Evolutionary conservation across 1,139 yeast genomes (phyloP).

Genomic region (Protomyces lactucae-debilis): DNA sequence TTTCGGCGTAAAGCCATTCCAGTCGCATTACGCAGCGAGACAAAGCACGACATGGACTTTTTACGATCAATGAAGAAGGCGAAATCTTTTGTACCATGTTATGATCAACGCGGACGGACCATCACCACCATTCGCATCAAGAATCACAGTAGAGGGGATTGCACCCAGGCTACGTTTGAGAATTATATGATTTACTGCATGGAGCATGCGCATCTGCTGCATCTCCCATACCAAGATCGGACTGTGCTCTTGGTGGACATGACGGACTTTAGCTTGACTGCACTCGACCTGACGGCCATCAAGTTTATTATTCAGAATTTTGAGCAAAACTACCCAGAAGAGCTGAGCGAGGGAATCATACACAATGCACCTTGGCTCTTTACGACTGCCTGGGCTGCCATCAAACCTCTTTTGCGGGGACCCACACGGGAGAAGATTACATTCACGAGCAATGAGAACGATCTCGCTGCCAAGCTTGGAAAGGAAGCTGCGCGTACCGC

Average conservation of each 20-base stretch:
- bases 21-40: slow-evolving; percentile 13
- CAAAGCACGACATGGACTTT: slow-evolving; percentile 11
- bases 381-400: slow-evolving; percentile 16
- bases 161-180: slow-evolving; percentile 21
- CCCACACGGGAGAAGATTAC: slow-evolving; percentile 19
- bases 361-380: slow-evolving; percentile 26
- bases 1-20: slow-evolving; percentile 13
- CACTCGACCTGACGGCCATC: slow-evolving; percentile 16
- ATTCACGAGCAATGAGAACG: slow-evolving; percentile 9
- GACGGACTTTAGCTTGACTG: slow-evolving; percentile 17
- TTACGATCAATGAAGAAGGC: slow-evolving; percentile 11
- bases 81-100: slow-evolving; percentile 24
- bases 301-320: slow-evolving; percentile 24
- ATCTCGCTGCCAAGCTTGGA: slow-evolving; percentile 18
- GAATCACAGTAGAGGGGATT: slow-evolving; percentile 19
- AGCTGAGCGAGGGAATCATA: slow-evolving; percentile 20
- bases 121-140: slow-evolving; percentile 10
- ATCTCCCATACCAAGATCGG: slow-evolving; percentile 17
- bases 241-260: slow-evolving; percentile 22
- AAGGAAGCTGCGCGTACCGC: slow-evolving; percentile 4
- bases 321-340: slow-evolving; percentile 25
- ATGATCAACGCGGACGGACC: slow-evolving; percentile 20
- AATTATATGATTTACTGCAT: slow-evolving; percentile 14
- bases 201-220: slow-evolving; percentile 21
- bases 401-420: slow-evolving; percentile 20